A percentile compares a stretch with the other conserved stretches of the same genome.
Evolutionary conservation across 495 filamentous ascomycete genomes (phyloP).

Genomic region (Aspergillus indologenus): DNA sequence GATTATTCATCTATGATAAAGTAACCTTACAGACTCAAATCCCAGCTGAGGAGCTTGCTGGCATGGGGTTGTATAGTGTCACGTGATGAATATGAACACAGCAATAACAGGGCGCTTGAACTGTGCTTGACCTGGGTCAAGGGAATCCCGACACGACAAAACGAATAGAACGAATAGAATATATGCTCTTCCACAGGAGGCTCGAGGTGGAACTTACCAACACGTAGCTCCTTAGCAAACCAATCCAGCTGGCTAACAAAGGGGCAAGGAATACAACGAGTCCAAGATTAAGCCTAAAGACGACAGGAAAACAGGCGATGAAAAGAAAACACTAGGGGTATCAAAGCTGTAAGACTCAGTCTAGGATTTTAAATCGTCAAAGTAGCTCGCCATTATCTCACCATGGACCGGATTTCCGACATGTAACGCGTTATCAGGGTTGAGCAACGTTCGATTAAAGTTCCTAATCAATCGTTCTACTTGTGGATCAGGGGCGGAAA

Average conservation of each 20-base stretch:
- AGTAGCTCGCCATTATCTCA: neutral
- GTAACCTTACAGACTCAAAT: neutral
- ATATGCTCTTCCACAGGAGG: neutral
- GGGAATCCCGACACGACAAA: neutral
- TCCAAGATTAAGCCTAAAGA: neutral
- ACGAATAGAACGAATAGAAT: neutral
- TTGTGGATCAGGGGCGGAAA: conserved; percentile 15
- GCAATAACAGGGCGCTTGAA: neutral
- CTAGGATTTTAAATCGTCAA: neutral
- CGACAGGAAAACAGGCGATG: neutral
- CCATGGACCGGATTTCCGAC: neutral
- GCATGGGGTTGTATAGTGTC: neutral
- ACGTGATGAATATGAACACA: neutral
- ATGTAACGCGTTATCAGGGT: neutral
- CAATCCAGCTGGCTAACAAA: conserved; percentile 5
- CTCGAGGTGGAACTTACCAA: neutral
- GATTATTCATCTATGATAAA: neutral
- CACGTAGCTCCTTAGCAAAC: neutral
- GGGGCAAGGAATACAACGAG: neutral
- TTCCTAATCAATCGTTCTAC: conserved; percentile 20
- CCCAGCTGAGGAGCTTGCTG: neutral
- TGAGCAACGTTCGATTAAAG: conserved; percentile 21
- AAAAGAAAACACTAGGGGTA: conserved; percentile 4
- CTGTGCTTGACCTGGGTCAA: neutral
- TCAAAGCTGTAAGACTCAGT: neutral